A percentile compares a stretch with the other conserved stretches of the same genome.
phyloP scores from a whole-genome alignment of 768 basidiomycete species.

The Suillus luteus region DNA sequence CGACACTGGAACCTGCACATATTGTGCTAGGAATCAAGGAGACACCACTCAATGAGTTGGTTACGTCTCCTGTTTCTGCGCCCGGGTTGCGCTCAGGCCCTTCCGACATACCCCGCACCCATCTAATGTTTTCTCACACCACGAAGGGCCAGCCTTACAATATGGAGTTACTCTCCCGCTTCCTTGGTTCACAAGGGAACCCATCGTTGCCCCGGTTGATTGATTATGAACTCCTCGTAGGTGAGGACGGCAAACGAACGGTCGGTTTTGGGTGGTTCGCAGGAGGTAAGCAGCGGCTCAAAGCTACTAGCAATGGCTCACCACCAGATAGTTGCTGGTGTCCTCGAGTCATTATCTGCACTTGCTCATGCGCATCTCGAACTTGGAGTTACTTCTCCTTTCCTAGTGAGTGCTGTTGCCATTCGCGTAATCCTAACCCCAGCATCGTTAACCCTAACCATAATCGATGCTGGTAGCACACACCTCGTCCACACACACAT shows the following conservation, averaged over 20 bases:
- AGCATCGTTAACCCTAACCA: neutral
- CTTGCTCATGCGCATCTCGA: conserved; percentile 80
- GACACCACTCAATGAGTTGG: conserved; percentile 64
- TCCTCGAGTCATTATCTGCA: conserved; percentile 76
- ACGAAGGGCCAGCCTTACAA: conserved; percentile 88
- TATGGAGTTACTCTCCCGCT: conserved; percentile 70
- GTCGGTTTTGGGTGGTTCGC: conserved; percentile 94
- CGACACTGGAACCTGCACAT: conserved; percentile 62
- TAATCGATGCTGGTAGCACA: conserved; percentile 42
- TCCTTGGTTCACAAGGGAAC: conserved; percentile 41
- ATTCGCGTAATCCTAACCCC: neutral
- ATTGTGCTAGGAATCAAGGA: conserved; percentile 91
- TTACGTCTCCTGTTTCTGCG: conserved; percentile 42
- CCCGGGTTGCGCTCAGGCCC: conserved; percentile 16
- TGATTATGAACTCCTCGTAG: conserved; percentile 84
- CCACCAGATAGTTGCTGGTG: conserved; percentile 66
- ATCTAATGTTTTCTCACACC: conserved; percentile 93
- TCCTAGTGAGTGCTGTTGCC: conserved; percentile 58
- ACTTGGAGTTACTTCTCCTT: conserved; percentile 78
- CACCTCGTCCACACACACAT: conserved; percentile 79
- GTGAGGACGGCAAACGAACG: conserved; percentile 63
- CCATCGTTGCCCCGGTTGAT: conserved; percentile 52
- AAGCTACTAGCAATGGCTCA: neutral
- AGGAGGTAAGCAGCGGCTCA: conserved; percentile 56
- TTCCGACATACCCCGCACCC: conserved; percentile 56